Percentiles rank a stretch among this genome's conserved stretches.
Evolutionary conservation across 140 eudicot genomes (phyloP).

Genomic region (Cichorium intybus): DNA sequence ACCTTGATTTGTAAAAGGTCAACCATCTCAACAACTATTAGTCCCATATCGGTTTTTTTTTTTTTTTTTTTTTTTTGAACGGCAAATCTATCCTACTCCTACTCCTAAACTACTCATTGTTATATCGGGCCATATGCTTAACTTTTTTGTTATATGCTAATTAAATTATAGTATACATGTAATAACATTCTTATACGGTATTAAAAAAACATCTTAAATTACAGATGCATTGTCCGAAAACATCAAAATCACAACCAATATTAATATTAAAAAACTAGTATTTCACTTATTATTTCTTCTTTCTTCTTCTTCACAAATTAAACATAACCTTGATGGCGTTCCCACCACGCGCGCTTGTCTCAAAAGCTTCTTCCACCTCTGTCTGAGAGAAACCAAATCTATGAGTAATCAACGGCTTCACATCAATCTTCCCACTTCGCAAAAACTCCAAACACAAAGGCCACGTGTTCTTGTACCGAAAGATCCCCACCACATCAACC

Average conservation of each 20-base stretch:
- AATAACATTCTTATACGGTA: no score
- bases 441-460: constrained; percentile 60
- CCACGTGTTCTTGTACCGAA: constrained; percentile 73
- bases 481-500: constrained; percentile 64
- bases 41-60: no score
- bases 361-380: constrained; percentile 64
- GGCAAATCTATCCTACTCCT: no score
- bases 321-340: constrained; percentile 70
- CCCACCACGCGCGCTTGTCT: constrained; percentile 62
- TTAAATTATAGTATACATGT: no score
- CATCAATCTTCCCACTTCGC: constrained; percentile 54
- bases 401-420: constrained; percentile 64
- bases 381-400: constrained; percentile 57
- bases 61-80: no score
- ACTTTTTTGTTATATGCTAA: no score
- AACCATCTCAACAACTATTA: no score
- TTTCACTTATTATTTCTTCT: neutral
- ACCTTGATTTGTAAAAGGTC: no score
- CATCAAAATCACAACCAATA: neutral
- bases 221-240: no score
- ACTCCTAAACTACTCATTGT: no score
- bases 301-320: constrained; percentile 33
- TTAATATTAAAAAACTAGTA: neutral
- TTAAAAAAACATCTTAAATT: no score
- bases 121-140: no score